phyloP scores from a whole-genome alignment of 2,329 filamentous ascomycete genomes.

The Aspergillus niger region DNA sequence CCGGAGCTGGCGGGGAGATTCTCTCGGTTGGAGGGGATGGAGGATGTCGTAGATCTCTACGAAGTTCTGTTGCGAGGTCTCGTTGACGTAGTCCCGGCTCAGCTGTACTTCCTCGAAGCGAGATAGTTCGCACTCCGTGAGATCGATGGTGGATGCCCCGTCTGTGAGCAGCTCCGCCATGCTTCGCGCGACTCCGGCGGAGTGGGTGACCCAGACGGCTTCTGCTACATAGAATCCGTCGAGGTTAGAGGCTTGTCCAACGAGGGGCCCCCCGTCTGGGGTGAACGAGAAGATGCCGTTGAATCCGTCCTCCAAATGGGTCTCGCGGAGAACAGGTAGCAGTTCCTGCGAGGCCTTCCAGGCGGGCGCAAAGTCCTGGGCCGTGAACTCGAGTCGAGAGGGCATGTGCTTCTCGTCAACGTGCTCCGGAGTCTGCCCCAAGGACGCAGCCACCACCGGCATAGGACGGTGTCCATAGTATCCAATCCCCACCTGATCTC shows the following conservation, averaged over 20 bases:
- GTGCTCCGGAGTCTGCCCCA: slow-evolving; percentile 56
- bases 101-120: slow-evolving; percentile 65
- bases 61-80: slow-evolving; percentile 64
- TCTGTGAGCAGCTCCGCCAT: slow-evolving; percentile 61
- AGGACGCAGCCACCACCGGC: slow-evolving; percentile 57
- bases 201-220: slow-evolving; percentile 68
- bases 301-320: slow-evolving; percentile 61
- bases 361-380: slow-evolving; percentile 61
- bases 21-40: slow-evolving; percentile 60
- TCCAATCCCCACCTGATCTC: slow-evolving; percentile 63
- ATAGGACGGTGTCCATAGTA: slow-evolving; percentile 66
- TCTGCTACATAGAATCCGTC: slow-evolving; percentile 67
- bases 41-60: slow-evolving; percentile 67
- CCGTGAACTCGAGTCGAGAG: slow-evolving; percentile 62
- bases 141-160: slow-evolving; percentile 58
- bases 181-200: slow-evolving; percentile 63
- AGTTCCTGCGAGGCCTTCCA: slow-evolving; percentile 60
- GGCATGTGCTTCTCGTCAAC: slow-evolving; percentile 65
- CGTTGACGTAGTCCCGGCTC: slow-evolving; percentile 56
- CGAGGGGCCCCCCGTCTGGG: slow-evolving; percentile 62
- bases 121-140: slow-evolving; percentile 61
- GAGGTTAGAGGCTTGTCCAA: slow-evolving; percentile 60
- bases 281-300: slow-evolving; percentile 69
- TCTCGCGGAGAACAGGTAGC: slow-evolving; percentile 55
- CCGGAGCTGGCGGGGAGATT: slow-evolving; percentile 61